Evolutionary conservation across 768 basidiomycete genomes (phyloP).

Genomic region (Boletus pseudo-olivaceus): DNA sequence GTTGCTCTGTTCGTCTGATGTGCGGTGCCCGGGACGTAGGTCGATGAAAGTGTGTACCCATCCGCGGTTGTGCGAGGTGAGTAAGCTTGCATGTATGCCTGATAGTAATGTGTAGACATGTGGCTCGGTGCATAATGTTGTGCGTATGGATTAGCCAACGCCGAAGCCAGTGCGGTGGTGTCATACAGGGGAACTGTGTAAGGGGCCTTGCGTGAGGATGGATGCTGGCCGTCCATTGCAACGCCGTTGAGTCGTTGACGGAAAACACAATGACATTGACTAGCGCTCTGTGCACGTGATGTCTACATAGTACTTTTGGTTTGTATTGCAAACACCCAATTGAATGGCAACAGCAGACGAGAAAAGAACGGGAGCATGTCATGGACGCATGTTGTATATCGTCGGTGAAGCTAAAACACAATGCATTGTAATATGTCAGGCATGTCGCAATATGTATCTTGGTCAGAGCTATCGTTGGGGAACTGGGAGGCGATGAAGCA

Average conservation of each 20-base stretch:
- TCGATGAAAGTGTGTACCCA: slow-evolving; percentile 39
- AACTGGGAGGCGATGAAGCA: slow-evolving; percentile 15
- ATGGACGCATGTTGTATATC: slow-evolving; percentile 26
- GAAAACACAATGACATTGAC: background rate
- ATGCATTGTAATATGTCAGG: slow-evolving; percentile 33
- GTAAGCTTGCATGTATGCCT: slow-evolving; percentile 45
- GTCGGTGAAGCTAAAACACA: slow-evolving; percentile 27
- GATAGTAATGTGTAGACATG: slow-evolving; percentile 50
- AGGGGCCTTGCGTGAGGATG: slow-evolving; percentile 5
- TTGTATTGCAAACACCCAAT: slow-evolving; percentile 3
- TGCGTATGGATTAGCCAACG: slow-evolving; percentile 29
- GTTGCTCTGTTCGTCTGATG: background rate
- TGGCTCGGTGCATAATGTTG: slow-evolving; percentile 29
- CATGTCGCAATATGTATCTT: slow-evolving; percentile 26
- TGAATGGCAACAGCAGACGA: slow-evolving; percentile 1
- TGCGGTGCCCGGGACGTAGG: slow-evolving; percentile 29
- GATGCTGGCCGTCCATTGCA: slow-evolving; percentile 13
- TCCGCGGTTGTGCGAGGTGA: slow-evolving; percentile 27
- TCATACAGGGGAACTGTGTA: slow-evolving; percentile 18
- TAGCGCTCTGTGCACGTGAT: slow-evolving; percentile 19
- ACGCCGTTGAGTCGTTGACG: background rate
- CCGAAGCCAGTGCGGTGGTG: slow-evolving; percentile 23
- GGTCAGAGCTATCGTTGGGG: slow-evolving; percentile 22
- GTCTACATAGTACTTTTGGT: background rate
- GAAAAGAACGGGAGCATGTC: slow-evolving; percentile 6